phyloP scores from a whole-genome alignment of 495 filamentous ascomycete species.

The Pyrenula aspistea region DNA sequence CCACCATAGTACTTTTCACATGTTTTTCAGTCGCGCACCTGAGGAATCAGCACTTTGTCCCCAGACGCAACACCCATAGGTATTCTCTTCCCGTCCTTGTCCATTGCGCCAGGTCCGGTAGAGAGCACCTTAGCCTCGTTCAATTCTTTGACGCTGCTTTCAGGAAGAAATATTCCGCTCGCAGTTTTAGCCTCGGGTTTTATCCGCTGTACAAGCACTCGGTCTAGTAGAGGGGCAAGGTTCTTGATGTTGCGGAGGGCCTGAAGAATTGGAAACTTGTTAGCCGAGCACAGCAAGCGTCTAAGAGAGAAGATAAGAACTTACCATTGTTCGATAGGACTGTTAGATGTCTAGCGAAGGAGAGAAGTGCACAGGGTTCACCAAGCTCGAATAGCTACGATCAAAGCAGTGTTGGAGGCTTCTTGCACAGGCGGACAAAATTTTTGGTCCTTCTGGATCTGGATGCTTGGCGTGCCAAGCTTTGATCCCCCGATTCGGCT shows the following conservation, averaged over 20 bases:
- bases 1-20: background rate
- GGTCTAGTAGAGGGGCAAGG: slow-evolving; percentile 93
- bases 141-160: slow-evolving; percentile 93
- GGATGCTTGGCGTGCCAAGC: background rate
- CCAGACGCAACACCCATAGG: slow-evolving; percentile 68
- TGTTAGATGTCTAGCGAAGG: background rate
- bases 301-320: background rate
- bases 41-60: slow-evolving; percentile 92
- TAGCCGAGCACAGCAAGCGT: background rate
- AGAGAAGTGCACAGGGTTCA: background rate
- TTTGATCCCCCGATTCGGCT: too few species aligned
- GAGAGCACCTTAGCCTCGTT: slow-evolving; percentile 94
- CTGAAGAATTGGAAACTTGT: background rate
- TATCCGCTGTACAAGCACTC: slow-evolving; percentile 93
- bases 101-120: slow-evolving; percentile 77
- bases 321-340: background rate
- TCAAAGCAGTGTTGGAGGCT: background rate
- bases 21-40: slow-evolving; percentile 40
- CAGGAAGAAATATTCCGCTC: slow-evolving; percentile 91
- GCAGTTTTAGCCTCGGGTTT: slow-evolving; percentile 96
- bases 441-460: background rate
- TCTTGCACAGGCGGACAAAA: background rate
- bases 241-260: slow-evolving; percentile 91
- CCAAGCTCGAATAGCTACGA: too few species aligned
- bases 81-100: slow-evolving; percentile 78